Base-by-base conservation (phyloP, 768 basidiomycete species). In the Cystofilobasidium macerans region DNA sequence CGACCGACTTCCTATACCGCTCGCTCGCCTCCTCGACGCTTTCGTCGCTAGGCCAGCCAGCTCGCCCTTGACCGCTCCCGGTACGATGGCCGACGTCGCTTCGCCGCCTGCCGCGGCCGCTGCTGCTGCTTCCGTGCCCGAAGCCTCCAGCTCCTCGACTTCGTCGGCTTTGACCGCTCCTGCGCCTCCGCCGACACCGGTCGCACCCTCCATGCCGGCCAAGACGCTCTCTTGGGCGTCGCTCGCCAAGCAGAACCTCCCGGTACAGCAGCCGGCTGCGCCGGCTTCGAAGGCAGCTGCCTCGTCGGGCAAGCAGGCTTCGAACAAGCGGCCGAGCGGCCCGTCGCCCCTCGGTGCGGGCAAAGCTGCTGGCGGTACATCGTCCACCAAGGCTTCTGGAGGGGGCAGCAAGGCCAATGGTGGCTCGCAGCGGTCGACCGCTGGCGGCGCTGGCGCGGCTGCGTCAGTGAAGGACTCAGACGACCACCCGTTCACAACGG, bases 161-260 rank as follows among this genome's bases (percentile, higher is more conserved):
- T 30, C 48, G 24, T 24, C 48, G n/a, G 9, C 48, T 3, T 5
- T 20, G 16, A 24, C 48, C 18, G 45, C 24, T 22, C 7, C 24
- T 18, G 18, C n/a, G 22, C n/a, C 24, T 16, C n/a, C 12, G 28
- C n/a, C 48, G 48, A 24, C 48, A 18, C 6, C 48, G 16, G 42
- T 18, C 42, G 16, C 48, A 13, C 5, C 48, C 48, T 22, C 48
- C 12, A 24, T 24, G n/a, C 48, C 48, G 24, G 7, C 48, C 48
- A 51, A 51, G 16, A 24, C 61, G 14, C 61, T 62, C 42, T 62
- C 61, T 6, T 62, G 47, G 45, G 61, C 61, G 14, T 47, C 61
- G 8, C 48, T 47, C 38, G 61, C 61, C 18, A 53, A 51, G 35
- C 47, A 62, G 20, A 51, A 47, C 24, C 61, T 62, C 12, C 61